Percentiles rank a stretch among this genome's conserved stretches.
Evolutionary conservation across 352 stramenopile genomes (phyloP).

Genomic region (Phytophthora pini): DNA sequence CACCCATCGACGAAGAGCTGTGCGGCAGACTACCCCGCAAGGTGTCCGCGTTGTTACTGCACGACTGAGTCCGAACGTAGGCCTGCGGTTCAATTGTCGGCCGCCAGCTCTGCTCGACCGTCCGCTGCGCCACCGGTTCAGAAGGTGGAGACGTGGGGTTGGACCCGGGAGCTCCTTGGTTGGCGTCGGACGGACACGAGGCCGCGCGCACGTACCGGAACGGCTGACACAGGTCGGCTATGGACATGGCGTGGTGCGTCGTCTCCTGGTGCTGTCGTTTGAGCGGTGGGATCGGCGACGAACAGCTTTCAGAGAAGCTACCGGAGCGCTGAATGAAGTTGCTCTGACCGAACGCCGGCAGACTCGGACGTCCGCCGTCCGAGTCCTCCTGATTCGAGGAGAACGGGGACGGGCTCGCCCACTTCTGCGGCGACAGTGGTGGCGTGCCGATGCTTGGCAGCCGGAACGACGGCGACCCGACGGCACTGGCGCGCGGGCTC

Average conservation of each 20-base stretch:
- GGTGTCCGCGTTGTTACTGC: conserved; percentile 26
- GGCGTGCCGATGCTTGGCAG: conserved; percentile 55
- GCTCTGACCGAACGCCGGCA: conserved; percentile 26
- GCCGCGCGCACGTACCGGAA: conserved; percentile 70
- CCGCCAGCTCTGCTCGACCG: conserved; percentile 28
- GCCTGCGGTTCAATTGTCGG: conserved; percentile 24
- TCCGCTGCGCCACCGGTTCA: not conserved
- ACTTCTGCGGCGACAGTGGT: conserved; percentile 57
- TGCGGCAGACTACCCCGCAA: conserved; percentile 14
- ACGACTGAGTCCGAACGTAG: conserved; percentile 37
- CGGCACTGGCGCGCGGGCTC: conserved; percentile 21
- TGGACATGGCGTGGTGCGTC: conserved; percentile 38
- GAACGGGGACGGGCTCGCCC: conserved; percentile 28
- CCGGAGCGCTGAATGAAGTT: conserved; percentile 37
- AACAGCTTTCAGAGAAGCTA: conserved; percentile 42
- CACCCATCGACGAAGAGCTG: conserved; percentile 2
- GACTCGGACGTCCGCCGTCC: conserved; percentile 23
- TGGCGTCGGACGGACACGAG: conserved; percentile 81
- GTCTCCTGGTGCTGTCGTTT: conserved; percentile 39
- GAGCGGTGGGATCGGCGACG: conserved; percentile 45
- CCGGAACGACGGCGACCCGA: conserved; percentile 50
- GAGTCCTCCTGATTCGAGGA: conserved; percentile 25
- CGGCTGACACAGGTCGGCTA: conserved; percentile 62
- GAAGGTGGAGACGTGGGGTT: conserved; percentile 3
- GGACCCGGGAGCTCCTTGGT: conserved; percentile 19